phyloP scores from a whole-genome alignment of 164 flowering plant species.

The Tinospora cordifolia region DNA sequence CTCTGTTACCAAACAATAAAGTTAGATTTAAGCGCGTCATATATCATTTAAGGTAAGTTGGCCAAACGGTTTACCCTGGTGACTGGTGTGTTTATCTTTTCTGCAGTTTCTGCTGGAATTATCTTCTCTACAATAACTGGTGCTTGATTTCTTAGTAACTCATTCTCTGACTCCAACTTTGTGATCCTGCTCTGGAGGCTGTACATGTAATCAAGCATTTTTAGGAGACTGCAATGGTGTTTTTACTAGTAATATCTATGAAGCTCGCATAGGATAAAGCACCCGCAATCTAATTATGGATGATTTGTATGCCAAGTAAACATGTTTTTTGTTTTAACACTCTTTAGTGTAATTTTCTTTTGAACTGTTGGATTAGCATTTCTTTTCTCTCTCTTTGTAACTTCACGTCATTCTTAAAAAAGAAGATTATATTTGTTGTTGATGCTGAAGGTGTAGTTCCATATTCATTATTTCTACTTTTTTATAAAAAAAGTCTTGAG shows the following conservation, averaged over 20 bases:
- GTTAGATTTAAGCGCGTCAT: not conserved
- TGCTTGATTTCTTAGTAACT: conserved; percentile 39
- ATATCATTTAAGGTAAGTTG: not conserved
- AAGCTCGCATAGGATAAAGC: not conserved
- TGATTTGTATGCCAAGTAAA: not conserved
- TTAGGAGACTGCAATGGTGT: conserved; percentile 7
- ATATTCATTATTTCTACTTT: not conserved
- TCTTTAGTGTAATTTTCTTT: not conserved
- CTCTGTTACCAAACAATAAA: conserved; percentile 26
- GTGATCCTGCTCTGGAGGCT: conserved; percentile 48
- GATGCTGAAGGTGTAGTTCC: not conserved
- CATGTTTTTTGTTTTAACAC: not conserved
- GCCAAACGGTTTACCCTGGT: conserved; percentile 29
- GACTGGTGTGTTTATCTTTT: conserved; percentile 20
- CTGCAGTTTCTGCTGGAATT: conserved; percentile 25
- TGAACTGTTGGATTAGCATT: not conserved
- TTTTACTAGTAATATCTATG: too few relatives aligned
- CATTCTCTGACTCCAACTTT: conserved; percentile 59
- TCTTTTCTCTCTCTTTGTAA: not conserved
- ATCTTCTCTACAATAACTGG: conserved; percentile 30
- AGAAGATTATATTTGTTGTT: not conserved
- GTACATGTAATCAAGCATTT: conserved; percentile 14
- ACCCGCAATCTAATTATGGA: not conserved
- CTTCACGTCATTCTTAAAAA: not conserved
- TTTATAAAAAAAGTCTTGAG: not conserved